Conservation (phyloP, 768 basidiomycete genomes). For the Fomitopsis serialis region DNA sequence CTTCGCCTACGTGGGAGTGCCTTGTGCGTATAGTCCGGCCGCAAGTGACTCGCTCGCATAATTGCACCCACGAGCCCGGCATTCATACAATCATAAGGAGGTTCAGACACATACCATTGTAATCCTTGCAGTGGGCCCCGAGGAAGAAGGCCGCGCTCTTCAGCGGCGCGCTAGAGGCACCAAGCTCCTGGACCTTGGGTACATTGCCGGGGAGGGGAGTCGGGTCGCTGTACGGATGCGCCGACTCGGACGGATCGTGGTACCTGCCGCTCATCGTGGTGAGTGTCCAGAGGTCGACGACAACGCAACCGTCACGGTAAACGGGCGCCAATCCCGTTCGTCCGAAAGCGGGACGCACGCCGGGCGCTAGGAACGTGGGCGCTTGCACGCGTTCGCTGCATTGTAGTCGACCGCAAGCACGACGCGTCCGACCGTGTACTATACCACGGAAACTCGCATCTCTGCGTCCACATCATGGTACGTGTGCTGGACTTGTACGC, state of each 20-base stretch:
- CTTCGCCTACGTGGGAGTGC: neutral
- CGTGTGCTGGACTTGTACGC: too few relatives aligned
- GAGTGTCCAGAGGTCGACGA: neutral
- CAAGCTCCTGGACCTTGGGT: slow-evolving; percentile 85
- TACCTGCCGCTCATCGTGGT: slow-evolving; percentile 49
- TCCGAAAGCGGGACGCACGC: neutral
- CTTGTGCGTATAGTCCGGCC: neutral
- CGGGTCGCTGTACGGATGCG: slow-evolving; percentile 53
- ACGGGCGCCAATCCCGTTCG: neutral
- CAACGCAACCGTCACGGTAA: neutral
- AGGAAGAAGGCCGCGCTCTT: slow-evolving; percentile 98
- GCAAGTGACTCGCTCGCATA: too few relatives aligned
- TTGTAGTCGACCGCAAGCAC: too few relatives aligned
- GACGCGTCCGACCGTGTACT: too few relatives aligned
- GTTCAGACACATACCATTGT: slow-evolving; percentile 66
- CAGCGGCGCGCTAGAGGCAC: slow-evolving; percentile 85
- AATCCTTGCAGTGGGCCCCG: slow-evolving; percentile 92
- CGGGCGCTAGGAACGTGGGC: neutral
- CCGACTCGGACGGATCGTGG: slow-evolving; percentile 42
- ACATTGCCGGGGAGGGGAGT: slow-evolving; percentile 59
- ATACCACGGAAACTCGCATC: too few relatives aligned
- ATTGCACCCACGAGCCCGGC: too few relatives aligned
- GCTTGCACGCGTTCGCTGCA: neutral
- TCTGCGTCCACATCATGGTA: neutral
- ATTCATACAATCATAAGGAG: neutral